Base-by-base conservation (phyloP, 768 basidiomycete species). In the Tricholoma saponaceum region DNA sequence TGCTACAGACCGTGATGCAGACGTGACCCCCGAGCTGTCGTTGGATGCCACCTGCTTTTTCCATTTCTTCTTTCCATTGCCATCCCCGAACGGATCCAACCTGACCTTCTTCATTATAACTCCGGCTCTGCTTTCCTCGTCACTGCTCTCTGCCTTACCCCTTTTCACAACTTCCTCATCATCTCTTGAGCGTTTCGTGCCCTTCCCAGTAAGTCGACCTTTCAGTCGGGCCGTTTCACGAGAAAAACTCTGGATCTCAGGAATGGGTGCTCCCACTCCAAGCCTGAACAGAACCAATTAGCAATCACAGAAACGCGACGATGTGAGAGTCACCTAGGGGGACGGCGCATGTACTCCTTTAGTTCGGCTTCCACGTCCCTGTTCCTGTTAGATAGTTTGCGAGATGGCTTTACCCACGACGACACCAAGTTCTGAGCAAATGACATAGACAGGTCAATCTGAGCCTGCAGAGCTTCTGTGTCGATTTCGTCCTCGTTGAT, bases 361-460 rank as follows among this genome's bases (percentile, higher is more conserved):
- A 92, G 73, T 67, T 89, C 83, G 54, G 77, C 79, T 55, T 82
- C 78, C 23, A 78, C 58, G 56, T 79, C 72, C 18, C 67, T 70
- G 20, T 74, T 70, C 60, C 66, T 72, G 57, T 66, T 71, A 25
- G 75, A 66, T 44, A 76, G 66, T 55, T 73, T 74, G n/a, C 67
- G 64, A 37, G 76, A 72, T 30, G 86, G 81, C 62, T 83, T 83
- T 62, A 92, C 76, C 90, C 90, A 92, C 55, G 90, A 88, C 20
- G 87, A 79, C 44, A 89, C 83, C 63, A 92, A 77, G 67, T 83
- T 78, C 61, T 91, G 82, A 1, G 86, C 84, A 70, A 85, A 83
- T 5, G 90, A 85, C 83, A 92, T 83, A 20, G 90, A 84, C 64
- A 89, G 73, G 70, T 92, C 87, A 53, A 92, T 84, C 72, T 88